Conservation (phyloP, 495 filamentous ascomycete genomes). For the Collariella sp. region DNA sequence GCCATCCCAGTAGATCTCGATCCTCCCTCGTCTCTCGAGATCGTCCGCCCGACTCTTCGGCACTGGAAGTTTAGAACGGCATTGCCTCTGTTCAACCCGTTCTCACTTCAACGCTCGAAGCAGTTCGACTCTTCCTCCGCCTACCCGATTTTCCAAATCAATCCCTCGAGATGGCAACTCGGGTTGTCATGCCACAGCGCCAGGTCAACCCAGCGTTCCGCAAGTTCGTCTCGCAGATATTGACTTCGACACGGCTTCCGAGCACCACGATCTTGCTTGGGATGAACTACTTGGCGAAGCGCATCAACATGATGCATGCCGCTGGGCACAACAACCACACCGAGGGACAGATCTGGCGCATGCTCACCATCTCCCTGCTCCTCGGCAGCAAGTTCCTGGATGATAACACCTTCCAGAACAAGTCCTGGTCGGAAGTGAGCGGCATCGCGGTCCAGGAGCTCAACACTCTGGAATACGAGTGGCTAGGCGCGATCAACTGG, state of each 20-base stretch:
- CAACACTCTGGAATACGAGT: slow-evolving; percentile 85
- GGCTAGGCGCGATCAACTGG: slow-evolving; percentile 79
- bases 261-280: slow-evolving; percentile 92
- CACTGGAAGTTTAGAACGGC: slow-evolving; percentile 29
- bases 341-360: slow-evolving; percentile 75
- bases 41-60: slow-evolving; percentile 30
- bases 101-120: slow-evolving; percentile 36
- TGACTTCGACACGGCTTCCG: slow-evolving; percentile 88
- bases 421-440: slow-evolving; percentile 97
- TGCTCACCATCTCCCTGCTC: slow-evolving; percentile 80
- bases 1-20: slow-evolving; percentile 34
- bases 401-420: slow-evolving; percentile 98
- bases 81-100: slow-evolving; percentile 15
- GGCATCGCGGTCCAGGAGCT: slow-evolving; percentile 80
- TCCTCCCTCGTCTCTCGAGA: slow-evolving; percentile 15
- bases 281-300: slow-evolving; percentile 77
- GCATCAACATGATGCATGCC: slow-evolving; percentile 65
- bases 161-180: slow-evolving; percentile 83
- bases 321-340: slow-evolving; percentile 47
- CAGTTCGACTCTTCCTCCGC: slow-evolving; percentile 26
- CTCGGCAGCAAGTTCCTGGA: slow-evolving; percentile 97
- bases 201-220: slow-evolving; percentile 70
- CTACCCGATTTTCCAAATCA: background rate
- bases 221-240: slow-evolving; percentile 89
- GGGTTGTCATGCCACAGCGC: slow-evolving; percentile 62